phyloP scores from a whole-genome alignment of 805 yeast genomes.

The Pichia paraexigua region DNA sequence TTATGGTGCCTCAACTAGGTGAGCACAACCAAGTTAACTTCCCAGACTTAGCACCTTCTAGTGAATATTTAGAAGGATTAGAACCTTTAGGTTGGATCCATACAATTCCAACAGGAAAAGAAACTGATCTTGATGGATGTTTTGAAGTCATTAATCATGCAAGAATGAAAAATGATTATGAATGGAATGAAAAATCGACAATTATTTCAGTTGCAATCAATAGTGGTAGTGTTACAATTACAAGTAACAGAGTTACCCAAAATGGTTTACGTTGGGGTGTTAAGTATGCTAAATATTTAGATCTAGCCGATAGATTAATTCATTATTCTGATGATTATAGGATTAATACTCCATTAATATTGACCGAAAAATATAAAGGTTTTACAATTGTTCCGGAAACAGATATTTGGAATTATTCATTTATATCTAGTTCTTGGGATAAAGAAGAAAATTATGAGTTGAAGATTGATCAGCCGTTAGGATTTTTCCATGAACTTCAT shows the following conservation, averaged over 20 bases:
- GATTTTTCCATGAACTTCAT: slow-evolving; percentile 79
- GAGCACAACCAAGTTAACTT: slow-evolving; percentile 56
- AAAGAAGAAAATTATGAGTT: slow-evolving; percentile 49
- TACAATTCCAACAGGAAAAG: slow-evolving; percentile 62
- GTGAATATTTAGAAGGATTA: slow-evolving; percentile 41
- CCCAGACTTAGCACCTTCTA: slow-evolving; percentile 38
- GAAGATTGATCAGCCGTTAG: slow-evolving; percentile 71
- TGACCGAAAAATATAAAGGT: slow-evolving; percentile 73
- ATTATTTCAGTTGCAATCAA: slow-evolving; percentile 64
- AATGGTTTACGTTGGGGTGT: slow-evolving; percentile 78
- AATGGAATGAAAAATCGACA: slow-evolving; percentile 39
- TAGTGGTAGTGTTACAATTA: slow-evolving; percentile 76
- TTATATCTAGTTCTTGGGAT: slow-evolving; percentile 80
- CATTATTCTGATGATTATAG: slow-evolving; percentile 62
- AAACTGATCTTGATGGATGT: slow-evolving; percentile 48
- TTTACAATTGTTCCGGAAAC: slow-evolving; percentile 80
- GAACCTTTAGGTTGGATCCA: slow-evolving; percentile 94
- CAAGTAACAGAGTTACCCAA: slow-evolving; percentile 52
- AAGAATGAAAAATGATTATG: slow-evolving; percentile 28
- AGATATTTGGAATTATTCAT: slow-evolving; percentile 84
- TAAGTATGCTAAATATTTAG: slow-evolving; percentile 46
- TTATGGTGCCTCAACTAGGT: slow-evolving; percentile 84
- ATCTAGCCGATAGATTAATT: slow-evolving; percentile 54
- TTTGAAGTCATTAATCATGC: slow-evolving; percentile 61
- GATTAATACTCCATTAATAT: slow-evolving; percentile 53